Conservation (phyloP, 2,329 filamentous ascomycete species). For the Beauveria pseudobassiana region DNA sequence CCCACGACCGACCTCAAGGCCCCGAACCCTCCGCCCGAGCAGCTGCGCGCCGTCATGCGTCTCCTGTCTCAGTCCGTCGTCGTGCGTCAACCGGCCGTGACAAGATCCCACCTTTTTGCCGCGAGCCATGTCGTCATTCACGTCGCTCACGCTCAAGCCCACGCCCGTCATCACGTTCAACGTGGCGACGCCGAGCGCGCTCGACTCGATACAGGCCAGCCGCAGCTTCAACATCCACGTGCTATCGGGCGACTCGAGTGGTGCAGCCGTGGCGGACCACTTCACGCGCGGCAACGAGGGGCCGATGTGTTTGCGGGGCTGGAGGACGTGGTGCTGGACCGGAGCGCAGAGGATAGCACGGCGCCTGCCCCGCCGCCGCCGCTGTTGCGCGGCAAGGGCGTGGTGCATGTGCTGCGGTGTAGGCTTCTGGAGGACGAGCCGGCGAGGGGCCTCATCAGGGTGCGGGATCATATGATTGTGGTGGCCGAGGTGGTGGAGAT, state of each 20-base stretch:
- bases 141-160: slow-evolving; percentile 45
- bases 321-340: slow-evolving; percentile 17
- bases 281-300: slow-evolving; percentile 42
- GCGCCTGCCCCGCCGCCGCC: slow-evolving; percentile 26
- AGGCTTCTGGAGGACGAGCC: slow-evolving; percentile 33
- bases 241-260: slow-evolving; percentile 37
- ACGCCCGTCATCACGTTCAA: slow-evolving; percentile 50
- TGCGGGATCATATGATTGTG: slow-evolving; percentile 45
- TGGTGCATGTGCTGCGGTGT: slow-evolving; percentile 43
- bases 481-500: slow-evolving; percentile 44
- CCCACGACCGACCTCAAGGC: slow-evolving; percentile 28
- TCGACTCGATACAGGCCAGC: slow-evolving; percentile 39
- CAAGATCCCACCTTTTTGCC: too few species aligned
- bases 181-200: slow-evolving; percentile 47
- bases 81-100: slow-evolving; percentile 34
- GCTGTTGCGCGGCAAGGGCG: slow-evolving; percentile 41
- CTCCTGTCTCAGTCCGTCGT: slow-evolving; percentile 47
- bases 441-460: slow-evolving; percentile 33
- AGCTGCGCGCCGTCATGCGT: slow-evolving; percentile 46
- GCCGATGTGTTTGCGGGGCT: slow-evolving; percentile 32
- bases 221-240: slow-evolving; percentile 48
- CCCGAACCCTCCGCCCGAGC: slow-evolving; percentile 31
- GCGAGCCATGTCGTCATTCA: slow-evolving; percentile 54
- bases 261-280: slow-evolving; percentile 43
- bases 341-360: neutral